Evolutionary conservation across 805 yeast genomes (phyloP), one percentile per base, ranked within the genome.

Genomic region (Grigorovia yakushimaensis): DNA sequence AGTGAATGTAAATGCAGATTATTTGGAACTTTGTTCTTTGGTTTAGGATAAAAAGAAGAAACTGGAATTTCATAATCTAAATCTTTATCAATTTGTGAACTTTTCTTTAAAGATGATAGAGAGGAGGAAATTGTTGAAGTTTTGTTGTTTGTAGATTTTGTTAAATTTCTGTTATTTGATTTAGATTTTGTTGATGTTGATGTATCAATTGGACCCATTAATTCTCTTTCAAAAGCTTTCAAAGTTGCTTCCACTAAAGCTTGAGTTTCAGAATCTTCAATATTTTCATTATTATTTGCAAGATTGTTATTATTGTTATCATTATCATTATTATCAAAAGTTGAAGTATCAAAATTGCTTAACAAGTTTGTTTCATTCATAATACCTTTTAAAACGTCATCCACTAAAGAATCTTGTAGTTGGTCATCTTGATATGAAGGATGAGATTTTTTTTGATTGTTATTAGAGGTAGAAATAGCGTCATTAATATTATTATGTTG

Each of bases 221-320:
- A 48, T 41, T 61, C 61, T 17, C 54, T 59, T 48, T 64, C 67
- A 47, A 64, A 64, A 9, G 66, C 67, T 40, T 59, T 61, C 20
- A 63, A 48, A 1, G 68, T 62, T 4, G 62, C 66, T 38, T 62
- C 67, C 2, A 64, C 67, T 19, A 63, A 47, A 1, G 66, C 65
- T 39, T 60, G 62, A 30, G 67, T 59, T 45, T 64, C 68, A 8
- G 56, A 33, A 33, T 33, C 57, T 36, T 62, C 65, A 13, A 55
- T 56, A 11, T 39, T 22, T 5, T 35, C 38, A 13, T 46, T 40
- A 11, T 37, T 36, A 23, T 35, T 45, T n/a, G 41, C 47, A 20
- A 47, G 17, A 30, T 46, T 24, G 37, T 47, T 37, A 7, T 27
- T 20, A 23, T 19, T 24, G 39, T 9, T n/a, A 6, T 43, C 49